Evolutionary conservation across 2,329 filamentous ascomycete genomes (phyloP).

Genomic region (Cyclaneusma minus): DNA sequence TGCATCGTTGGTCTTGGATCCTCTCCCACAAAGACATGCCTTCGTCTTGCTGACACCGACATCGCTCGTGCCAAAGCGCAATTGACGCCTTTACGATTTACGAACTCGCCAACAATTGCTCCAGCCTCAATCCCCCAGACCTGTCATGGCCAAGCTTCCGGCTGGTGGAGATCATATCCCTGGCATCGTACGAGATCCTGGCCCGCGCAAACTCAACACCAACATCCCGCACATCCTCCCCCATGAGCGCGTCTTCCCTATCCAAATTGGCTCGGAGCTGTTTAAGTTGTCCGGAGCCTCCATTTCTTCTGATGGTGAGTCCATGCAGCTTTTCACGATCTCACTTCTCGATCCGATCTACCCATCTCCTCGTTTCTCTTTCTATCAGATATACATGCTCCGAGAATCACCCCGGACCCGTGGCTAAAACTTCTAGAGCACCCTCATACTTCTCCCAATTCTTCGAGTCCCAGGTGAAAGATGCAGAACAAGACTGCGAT

Average conservation of each 20-base stretch:
- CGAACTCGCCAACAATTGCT: no score
- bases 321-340: constrained; percentile 3
- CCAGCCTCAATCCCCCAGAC: no score
- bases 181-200: constrained; percentile 9
- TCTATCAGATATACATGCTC: no score
- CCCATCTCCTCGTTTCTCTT: no score
- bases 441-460: constrained; percentile 95
- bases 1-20: no score
- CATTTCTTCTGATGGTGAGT: constrained; percentile 56
- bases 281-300: constrained; percentile 55
- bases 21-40: no score
- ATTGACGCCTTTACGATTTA: no score
- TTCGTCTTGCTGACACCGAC: no score
- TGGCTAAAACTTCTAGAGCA: constrained; percentile 48
- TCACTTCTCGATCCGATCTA: neutral
- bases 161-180: no score
- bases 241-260: constrained; percentile 39
- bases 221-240: constrained; percentile 21
- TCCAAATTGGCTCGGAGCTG: constrained; percentile 54
- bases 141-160: no score
- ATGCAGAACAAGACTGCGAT: constrained; percentile 14
- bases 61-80: no score
- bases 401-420: no score
- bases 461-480: constrained; percentile 68
- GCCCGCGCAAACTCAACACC: constrained; percentile 11